Conservation (phyloP, 164 flowering plant genomes). For the Euptelea pleiosperma region DNA sequence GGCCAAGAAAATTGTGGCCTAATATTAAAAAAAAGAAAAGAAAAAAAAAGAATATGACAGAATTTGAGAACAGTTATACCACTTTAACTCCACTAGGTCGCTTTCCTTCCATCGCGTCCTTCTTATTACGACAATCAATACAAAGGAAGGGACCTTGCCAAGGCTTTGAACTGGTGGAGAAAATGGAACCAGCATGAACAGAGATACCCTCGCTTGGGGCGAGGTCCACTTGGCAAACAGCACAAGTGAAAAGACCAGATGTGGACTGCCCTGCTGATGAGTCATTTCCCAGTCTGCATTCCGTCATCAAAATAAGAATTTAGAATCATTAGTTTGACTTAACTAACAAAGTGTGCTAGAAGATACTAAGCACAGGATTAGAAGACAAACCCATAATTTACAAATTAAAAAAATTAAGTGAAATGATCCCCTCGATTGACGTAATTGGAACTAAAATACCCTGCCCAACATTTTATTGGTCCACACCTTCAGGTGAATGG, state of each 20-base stretch:
- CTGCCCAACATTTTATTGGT: too few relatives aligned
- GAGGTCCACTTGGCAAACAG: conserved; percentile 81
- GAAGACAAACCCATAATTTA: too few relatives aligned
- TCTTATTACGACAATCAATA: conserved; percentile 60
- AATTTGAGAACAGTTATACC: conserved; percentile 20
- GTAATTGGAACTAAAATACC: too few relatives aligned
- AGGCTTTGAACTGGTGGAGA: conserved; percentile 78
- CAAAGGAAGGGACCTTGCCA: conserved; percentile 97
- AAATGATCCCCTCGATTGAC: too few relatives aligned
- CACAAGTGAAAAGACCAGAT: conserved; percentile 65
- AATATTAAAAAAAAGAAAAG: background rate
- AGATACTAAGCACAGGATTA: too few relatives aligned
- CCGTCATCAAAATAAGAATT: too few relatives aligned
- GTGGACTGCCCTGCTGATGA: conserved; percentile 33
- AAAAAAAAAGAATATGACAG: conserved; percentile 4
- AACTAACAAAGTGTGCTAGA: too few relatives aligned
- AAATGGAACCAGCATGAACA: conserved; percentile 83
- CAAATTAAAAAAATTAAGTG: too few relatives aligned
- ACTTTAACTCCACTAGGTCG: conserved; percentile 66
- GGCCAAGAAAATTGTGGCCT: conserved; percentile 12
- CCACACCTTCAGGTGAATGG: too few relatives aligned
- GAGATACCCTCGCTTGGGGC: conserved; percentile 89
- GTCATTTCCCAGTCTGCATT: conserved; percentile 64
- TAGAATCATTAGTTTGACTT: too few relatives aligned
- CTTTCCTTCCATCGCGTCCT: conserved; percentile 86